Conservation (phyloP, 495 filamentous ascomycete species). For the Apodospora peruviana region DNA sequence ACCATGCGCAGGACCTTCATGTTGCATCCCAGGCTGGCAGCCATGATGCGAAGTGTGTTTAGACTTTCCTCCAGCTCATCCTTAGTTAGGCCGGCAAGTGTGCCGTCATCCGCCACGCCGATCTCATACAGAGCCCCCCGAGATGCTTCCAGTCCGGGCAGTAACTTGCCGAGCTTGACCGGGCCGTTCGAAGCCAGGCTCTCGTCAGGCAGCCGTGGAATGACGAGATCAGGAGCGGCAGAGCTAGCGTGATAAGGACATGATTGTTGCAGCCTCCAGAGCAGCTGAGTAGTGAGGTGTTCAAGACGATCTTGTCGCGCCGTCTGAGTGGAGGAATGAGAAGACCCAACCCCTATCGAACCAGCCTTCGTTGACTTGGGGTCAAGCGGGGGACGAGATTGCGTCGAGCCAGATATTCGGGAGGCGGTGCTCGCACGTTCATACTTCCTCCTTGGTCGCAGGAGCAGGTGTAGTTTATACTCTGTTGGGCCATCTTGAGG, state of each 20-base stretch:
- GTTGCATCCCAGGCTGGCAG: constrained; percentile 79
- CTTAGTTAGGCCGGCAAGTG: constrained; percentile 79
- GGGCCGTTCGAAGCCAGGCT: constrained; percentile 45
- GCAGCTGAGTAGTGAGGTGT: constrained; percentile 86
- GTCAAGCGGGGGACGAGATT: constrained; percentile 53
- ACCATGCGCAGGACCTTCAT: constrained; percentile 81
- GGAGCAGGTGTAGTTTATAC: constrained; percentile 91
- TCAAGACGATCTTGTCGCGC: constrained; percentile 81
- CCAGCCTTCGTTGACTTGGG: constrained; percentile 44
- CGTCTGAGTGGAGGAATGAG: constrained; percentile 48
- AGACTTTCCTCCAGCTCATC: constrained; percentile 92
- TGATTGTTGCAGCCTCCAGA: constrained; percentile 94
- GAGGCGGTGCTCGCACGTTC: constrained; percentile 46
- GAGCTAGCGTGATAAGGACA: constrained; percentile 80
- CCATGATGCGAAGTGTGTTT: constrained; percentile 78
- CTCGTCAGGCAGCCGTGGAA: constrained; percentile 67
- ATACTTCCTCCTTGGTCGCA: constrained; percentile 72
- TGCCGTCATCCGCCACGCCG: constrained; percentile 91
- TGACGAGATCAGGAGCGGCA: constrained; percentile 56
- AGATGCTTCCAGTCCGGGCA: constrained; percentile 85
- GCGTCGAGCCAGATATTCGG: constrained; percentile 47
- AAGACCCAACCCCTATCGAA: constrained; percentile 12
- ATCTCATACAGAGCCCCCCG: constrained; percentile 94
- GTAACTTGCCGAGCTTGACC: constrained; percentile 54
- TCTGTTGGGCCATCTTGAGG: constrained; percentile 92